phyloP scores from a whole-genome alignment of 1,139 yeast genomes.

The Pichia sp. region DNA sequence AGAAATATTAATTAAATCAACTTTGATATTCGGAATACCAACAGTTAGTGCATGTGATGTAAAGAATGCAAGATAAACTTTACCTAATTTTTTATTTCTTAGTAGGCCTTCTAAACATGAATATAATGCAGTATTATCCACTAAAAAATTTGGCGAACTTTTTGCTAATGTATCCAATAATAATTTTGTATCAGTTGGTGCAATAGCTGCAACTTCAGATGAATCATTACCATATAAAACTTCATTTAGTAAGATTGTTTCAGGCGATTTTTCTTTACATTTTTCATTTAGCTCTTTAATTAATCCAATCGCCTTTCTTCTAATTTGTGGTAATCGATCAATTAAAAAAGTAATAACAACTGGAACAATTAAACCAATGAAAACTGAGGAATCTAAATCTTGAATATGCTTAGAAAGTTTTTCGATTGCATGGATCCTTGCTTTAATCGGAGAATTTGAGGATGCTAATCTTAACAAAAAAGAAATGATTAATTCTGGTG shows the following conservation, averaged over 20 bases:
- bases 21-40: constrained; percentile 41
- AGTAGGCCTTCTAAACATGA: constrained; percentile 28
- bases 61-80: constrained; percentile 40
- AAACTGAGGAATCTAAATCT: constrained; percentile 20
- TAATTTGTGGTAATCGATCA: constrained; percentile 35
- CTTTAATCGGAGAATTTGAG: constrained; percentile 49
- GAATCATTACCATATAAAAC: constrained; percentile 41
- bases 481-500: constrained; percentile 32
- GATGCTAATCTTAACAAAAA: constrained; percentile 53
- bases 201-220: constrained; percentile 43
- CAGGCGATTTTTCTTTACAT: constrained; percentile 26
- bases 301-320: constrained; percentile 30
- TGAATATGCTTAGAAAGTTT: constrained; percentile 35
- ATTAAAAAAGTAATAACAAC: constrained; percentile 34
- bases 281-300: constrained; percentile 31
- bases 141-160: constrained; percentile 34
- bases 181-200: constrained; percentile 55
- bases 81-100: constrained; percentile 37
- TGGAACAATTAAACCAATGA: constrained; percentile 39
- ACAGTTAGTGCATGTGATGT: constrained; percentile 43
- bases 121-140: constrained; percentile 41
- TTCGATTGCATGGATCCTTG: constrained; percentile 44
- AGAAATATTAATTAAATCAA: constrained; percentile 34
- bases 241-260: constrained; percentile 35
- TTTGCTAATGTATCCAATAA: constrained; percentile 42